Percentiles rank a stretch among this genome's conserved stretches.
phyloP scores from a whole-genome alignment of 495 filamentous ascomycete genomes.

The Neurospora discreta region DNA sequence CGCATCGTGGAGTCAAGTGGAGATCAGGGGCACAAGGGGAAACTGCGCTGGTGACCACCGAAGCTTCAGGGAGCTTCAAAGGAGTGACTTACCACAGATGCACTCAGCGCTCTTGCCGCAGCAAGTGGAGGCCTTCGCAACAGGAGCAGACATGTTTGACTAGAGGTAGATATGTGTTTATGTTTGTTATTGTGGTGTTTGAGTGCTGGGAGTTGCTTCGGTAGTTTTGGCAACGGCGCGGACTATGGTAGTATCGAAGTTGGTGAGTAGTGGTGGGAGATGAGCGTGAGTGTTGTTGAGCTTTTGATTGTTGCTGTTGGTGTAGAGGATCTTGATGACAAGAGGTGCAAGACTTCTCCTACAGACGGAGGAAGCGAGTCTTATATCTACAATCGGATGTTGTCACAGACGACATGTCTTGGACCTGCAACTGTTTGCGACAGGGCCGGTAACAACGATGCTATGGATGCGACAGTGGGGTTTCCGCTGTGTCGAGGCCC shows the following conservation, averaged over 20 bases:
- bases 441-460: neutral
- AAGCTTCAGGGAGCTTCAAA: neutral
- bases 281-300: neutral
- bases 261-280: neutral
- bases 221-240: neutral
- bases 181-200: neutral
- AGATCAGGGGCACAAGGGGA: neutral
- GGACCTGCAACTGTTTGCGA: neutral
- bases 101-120: conserved; percentile 40
- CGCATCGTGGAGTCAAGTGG: neutral
- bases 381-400: neutral
- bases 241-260: neutral
- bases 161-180: neutral
- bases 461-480: neutral
- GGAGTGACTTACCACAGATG: conserved; percentile 34
- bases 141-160: conserved; percentile 12
- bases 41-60: neutral
- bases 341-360: neutral
- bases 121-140: conserved; percentile 31
- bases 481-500: neutral
- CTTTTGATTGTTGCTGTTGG: neutral
- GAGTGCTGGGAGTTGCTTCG: neutral
- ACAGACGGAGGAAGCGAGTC: neutral
- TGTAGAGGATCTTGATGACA: neutral
- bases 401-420: neutral